These are phyloP conservation scores for Viola pubescens DNA, from an alignment of 441 rosid genomes.

Conservation along the genomic window DNA sequence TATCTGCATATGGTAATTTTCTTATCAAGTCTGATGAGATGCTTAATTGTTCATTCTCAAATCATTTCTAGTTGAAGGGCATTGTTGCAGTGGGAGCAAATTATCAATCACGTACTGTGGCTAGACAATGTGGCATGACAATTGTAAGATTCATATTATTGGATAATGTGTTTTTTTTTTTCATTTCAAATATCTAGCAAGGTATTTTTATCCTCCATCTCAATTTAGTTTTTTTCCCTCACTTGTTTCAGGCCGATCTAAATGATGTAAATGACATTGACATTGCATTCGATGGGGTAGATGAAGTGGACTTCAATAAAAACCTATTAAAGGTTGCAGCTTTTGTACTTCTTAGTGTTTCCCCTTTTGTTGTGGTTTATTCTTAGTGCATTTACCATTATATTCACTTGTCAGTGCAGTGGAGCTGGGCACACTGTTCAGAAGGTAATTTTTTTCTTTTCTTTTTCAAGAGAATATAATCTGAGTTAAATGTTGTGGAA, in stretches of 20 bases:
- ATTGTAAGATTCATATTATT: slow-evolving; percentile 1
- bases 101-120: slow-evolving; percentile 1
- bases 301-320: slow-evolving; percentile 5
- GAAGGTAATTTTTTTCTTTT: not conserved
- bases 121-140: slow-evolving; percentile 8
- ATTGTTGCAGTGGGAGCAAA: slow-evolving; percentile 6
- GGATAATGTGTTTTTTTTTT: no score
- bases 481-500: not conserved
- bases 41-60: not conserved
- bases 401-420: slow-evolving; percentile 1
- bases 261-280: slow-evolving; percentile 6
- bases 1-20: no score
- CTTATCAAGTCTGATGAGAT: slow-evolving; percentile 1
- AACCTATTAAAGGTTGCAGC: slow-evolving; percentile 5
- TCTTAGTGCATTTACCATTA: not conserved
- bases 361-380: not conserved
- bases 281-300: slow-evolving; percentile 10
- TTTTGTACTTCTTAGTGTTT: not conserved
- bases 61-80: slow-evolving; percentile 1
- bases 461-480: no score
- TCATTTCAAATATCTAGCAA: no score
- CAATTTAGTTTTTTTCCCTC: not conserved
- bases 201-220: not conserved
- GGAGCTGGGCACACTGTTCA: slow-evolving; percentile 7
- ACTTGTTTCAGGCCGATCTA: not conserved